Evolutionary conservation across 2,329 filamentous ascomycete genomes (phyloP), one percentile per base, ranked within the genome.

Genomic region (Fusarium humuli): DNA sequence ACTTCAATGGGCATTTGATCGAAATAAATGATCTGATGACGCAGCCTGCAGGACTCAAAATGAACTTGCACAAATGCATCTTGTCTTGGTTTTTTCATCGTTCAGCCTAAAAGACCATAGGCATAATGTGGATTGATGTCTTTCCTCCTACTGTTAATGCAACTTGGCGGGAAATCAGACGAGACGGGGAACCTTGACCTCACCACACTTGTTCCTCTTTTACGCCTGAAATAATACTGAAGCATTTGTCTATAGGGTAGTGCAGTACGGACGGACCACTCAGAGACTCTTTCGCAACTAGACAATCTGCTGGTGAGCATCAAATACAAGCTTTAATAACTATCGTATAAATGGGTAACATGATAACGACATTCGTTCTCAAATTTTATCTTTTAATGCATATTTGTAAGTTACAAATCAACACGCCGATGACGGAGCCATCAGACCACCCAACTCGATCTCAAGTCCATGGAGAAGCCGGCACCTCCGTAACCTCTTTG

Each of bases 351-450:
- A 30, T 30, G 7, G 10, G 34, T 5, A 37, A 11, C 34, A n/a
- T 11, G 18, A 18, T 37, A 18, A 4, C 18, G 0, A 11, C 18
- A 37, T 10, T 11, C 34, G 5, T 37, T 37, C n/a, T 37, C 13
- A 20, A 44, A 16, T n/a, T 16, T 46, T 46, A 29, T 50, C 30
- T 23, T 42, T 23, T 30, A 29, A 37, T 16, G 4, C 34, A 23
- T 14, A 41, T n/a, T 20, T 20, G 11, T 25, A 14, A 9, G 22
- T 41, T 16, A 27, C 18, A 37, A 47, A 48, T 55, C 9, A 47
- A 63, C 58, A 37, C 45, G 70, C 73, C 71, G 57, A 75, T 72
- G 57, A 72, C 71, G 70, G 72, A 74, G 65, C 42, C 61, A 57
- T 50, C 40, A 40, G 48, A 47, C 54, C 46, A 59, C 62, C 34